Evolutionary conservation across 225 moss, liverwort and hornwort genomes (phyloP), one percentile per base, ranked within the genome.

Genomic region (Straminergon stramineum): DNA sequence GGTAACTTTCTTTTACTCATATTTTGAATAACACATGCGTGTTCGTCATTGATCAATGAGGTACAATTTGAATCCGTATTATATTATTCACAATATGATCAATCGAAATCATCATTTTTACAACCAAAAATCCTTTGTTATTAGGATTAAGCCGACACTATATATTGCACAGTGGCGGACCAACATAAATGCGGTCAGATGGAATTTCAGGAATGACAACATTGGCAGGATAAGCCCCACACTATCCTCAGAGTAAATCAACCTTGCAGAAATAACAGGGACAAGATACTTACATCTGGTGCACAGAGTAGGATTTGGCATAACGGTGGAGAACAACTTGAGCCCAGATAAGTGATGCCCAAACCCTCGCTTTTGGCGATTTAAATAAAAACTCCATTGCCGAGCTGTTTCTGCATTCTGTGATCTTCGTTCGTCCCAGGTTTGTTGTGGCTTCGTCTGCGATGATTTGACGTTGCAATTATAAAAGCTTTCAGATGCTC

Each of bases 251-350:
- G 45, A 37, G 35, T 37, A 37, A 76, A 80, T 64, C 62, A 75
- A 75, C n/a, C 17, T 75, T 86, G 55, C 55, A 68, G 57, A 76
- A 43, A 89, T 18, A 82, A 43, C 86, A 86, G 51, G 81, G 90
- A 82, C 75, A 73, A 86, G 88, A 91, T 73, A 81, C 91, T 93
- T 94, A 94, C 94, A 89, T 93, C 92, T 92, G 65, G 84, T 81
- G 88, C 67, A 88, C 79, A 87, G 75, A 30, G 76, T 90, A 83
- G 90, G 80, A 84, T 65, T 90, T 45, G 87, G 52, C 58, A 88
- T n/a, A 57, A 79, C 51, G 79, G 67, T 86, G 51, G 69, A 88
- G 83, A 92, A 84, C 64, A 92, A 56, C 81, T 91, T 87, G 17
- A 88, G 81, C 41, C 91, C 94, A 43, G 90, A 85, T 23, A 76